Conservation (phyloP, 2,329 filamentous ascomycete species). For the Scolecobasidium constrictum region DNA sequence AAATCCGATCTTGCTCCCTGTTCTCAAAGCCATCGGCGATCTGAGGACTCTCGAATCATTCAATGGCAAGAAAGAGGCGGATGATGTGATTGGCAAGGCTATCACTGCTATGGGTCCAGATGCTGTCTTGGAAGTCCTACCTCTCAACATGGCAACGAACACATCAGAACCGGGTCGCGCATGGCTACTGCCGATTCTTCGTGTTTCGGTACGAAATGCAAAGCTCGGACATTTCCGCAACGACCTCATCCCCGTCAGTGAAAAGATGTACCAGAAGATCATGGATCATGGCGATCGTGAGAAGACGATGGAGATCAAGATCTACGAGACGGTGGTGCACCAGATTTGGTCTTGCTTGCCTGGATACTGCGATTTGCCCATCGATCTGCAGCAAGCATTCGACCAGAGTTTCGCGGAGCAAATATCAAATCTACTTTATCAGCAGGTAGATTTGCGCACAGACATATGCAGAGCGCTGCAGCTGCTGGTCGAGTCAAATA, state of each 20-base stretch:
- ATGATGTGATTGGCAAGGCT: constrained; percentile 78
- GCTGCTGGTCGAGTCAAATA: constrained; percentile 82
- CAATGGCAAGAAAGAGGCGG: constrained; percentile 86
- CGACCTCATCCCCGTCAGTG: constrained; percentile 82
- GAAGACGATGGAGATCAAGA: constrained; percentile 94
- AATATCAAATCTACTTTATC: constrained; percentile 82
- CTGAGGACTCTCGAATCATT: constrained; percentile 82
- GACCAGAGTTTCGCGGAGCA: constrained; percentile 85
- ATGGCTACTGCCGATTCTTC: constrained; percentile 86
- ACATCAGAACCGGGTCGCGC: constrained; percentile 66
- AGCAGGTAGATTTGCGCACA: constrained; percentile 75
- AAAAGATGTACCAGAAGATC: constrained; percentile 79
- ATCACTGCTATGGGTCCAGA: constrained; percentile 85
- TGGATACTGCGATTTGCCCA: constrained; percentile 85
- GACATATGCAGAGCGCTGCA: constrained; percentile 82
- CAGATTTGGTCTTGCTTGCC: constrained; percentile 92
- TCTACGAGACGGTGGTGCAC: constrained; percentile 91
- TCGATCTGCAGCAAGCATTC: constrained; percentile 65
- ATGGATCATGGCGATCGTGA: constrained; percentile 70
- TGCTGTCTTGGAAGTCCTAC: constrained; percentile 68
- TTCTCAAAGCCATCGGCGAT: constrained; percentile 73
- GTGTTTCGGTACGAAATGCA: constrained; percentile 84
- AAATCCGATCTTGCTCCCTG: constrained; percentile 62
- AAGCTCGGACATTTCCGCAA: constrained; percentile 72
- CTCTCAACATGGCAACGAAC: constrained; percentile 59